phyloP scores from a whole-genome alignment of 768 basidiomycete species.

The Mycena amicta region DNA sequence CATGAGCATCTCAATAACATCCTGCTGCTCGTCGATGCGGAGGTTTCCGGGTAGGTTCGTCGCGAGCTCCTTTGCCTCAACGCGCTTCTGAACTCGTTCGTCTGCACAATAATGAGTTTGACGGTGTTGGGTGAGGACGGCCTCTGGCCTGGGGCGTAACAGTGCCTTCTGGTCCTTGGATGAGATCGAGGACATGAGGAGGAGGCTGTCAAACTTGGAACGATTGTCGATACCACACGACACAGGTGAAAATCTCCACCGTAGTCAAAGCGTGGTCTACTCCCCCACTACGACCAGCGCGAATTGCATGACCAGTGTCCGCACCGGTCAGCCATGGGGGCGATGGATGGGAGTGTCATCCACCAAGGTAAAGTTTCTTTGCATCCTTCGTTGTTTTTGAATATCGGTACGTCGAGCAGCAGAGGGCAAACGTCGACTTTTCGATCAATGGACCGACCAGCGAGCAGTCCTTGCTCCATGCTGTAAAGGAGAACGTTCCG shows the following conservation, averaged over 20 bases:
- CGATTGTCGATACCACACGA: no score
- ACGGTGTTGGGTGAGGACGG: background rate
- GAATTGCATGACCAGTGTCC: no score
- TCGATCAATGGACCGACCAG: constrained; percentile 50
- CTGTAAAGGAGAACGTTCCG: constrained; percentile 44
- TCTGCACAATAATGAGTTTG: constrained; percentile 40
- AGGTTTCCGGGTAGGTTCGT: constrained; percentile 68
- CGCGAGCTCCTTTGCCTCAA: constrained; percentile 64
- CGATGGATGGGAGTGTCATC: no score
- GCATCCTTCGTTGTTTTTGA: no score
- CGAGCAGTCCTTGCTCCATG: constrained; percentile 61
- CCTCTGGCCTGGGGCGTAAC: constrained; percentile 55
- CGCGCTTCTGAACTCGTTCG: constrained; percentile 67
- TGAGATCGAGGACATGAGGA: constrained; percentile 62
- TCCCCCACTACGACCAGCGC: no score
- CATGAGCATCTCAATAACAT: constrained; percentile 71
- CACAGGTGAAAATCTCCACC: no score
- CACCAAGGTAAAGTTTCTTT: no score
- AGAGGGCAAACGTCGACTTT: constrained; percentile 57
- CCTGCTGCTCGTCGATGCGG: constrained; percentile 66
- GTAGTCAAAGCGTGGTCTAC: no score
- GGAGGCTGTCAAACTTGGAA: constrained; percentile 62
- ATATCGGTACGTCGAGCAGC: constrained; percentile 56
- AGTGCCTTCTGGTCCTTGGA: constrained; percentile 57
- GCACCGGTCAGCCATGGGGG: no score